These are phyloP conservation scores for Leptodermis oblonga DNA, from an alignment of 257 asterid genomes.

Conservation along the genomic window DNA sequence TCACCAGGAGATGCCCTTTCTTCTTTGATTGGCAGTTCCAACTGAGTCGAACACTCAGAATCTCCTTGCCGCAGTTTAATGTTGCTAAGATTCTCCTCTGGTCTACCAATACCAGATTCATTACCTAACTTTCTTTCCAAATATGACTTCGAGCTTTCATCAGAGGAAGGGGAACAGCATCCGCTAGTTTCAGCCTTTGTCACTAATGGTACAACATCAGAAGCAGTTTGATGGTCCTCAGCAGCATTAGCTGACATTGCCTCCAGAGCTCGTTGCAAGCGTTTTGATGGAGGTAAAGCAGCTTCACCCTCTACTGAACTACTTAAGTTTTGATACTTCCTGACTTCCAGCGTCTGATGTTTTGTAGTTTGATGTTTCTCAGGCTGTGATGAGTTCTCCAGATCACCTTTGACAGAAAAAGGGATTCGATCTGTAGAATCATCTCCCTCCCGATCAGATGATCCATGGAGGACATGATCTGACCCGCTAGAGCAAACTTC, in stretches of 20 bases:
- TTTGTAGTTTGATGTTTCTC: slow-evolving; percentile 36
- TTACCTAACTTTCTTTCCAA: slow-evolving; percentile 28
- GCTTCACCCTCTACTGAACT: slow-evolving; percentile 70
- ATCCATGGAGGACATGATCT: slow-evolving; percentile 29
- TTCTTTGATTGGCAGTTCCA: slow-evolving; percentile 23
- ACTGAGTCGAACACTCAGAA: slow-evolving; percentile 28
- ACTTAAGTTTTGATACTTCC: slow-evolving; percentile 37
- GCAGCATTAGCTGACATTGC: slow-evolving; percentile 98
- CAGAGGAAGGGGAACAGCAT: slow-evolving; percentile 20
- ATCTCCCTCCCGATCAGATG: slow-evolving; percentile 42
- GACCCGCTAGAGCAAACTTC: slow-evolving; percentile 37
- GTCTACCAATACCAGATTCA: slow-evolving; percentile 31
- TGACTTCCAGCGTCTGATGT: slow-evolving; percentile 44
- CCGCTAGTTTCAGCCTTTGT: slow-evolving; percentile 19
- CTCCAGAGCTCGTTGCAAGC: slow-evolving; percentile 90
- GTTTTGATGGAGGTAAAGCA: slow-evolving; percentile 95
- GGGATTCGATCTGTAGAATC: slow-evolving; percentile 29
- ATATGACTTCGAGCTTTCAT: slow-evolving; percentile 27
- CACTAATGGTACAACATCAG: slow-evolving; percentile 35
- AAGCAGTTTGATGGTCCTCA: slow-evolving; percentile 47
- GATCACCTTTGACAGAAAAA: slow-evolving; percentile 25
- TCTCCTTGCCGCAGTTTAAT: slow-evolving; percentile 32
- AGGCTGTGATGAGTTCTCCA: slow-evolving; percentile 25
- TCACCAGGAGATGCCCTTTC: slow-evolving; percentile 25
- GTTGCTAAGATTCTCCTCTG: slow-evolving; percentile 23